A percentile compares a stretch with the other conserved stretches of the same genome.
Evolutionary conservation across 257 asterid genomes (phyloP).

Genomic region (Handroanthus guayacan): DNA sequence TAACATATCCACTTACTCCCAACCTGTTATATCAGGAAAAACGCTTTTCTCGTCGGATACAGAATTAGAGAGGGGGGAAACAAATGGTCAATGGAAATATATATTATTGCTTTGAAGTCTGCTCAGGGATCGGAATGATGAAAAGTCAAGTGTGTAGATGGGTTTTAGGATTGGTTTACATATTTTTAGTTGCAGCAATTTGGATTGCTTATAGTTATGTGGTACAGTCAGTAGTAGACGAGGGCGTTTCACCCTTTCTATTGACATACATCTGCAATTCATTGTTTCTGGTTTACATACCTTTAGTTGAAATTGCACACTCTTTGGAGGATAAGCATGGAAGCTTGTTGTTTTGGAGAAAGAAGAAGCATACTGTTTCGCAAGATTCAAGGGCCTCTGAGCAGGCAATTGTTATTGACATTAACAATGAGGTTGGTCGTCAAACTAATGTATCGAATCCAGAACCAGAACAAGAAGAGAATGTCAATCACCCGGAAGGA

Average conservation of each 20-base stretch:
- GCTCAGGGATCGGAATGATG: constrained; percentile 48
- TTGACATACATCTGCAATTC: constrained; percentile 92
- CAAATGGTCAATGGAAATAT: neutral
- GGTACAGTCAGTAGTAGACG: constrained; percentile 92
- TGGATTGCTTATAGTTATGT: constrained; percentile 99
- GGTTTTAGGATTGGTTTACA: constrained; percentile 78
- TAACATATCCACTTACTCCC: constrained; percentile 18
- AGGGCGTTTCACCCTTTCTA: constrained; percentile 86
- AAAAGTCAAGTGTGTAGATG: constrained; percentile 72
- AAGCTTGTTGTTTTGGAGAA: constrained; percentile 67
- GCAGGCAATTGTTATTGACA: constrained; percentile 67
- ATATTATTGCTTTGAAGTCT: constrained; percentile 9
- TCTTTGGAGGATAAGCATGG: constrained; percentile 79
- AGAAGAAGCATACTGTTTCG: constrained; percentile 31
- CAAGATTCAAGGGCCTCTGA: constrained; percentile 55
- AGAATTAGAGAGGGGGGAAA: constrained; percentile 2
- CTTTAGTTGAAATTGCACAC: constrained; percentile 75
- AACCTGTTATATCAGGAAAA: no score
- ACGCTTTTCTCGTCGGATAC: constrained; percentile 22
- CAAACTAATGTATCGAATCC: constrained; percentile 34
- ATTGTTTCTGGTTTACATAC: constrained; percentile 79
- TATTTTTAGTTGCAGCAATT: constrained; percentile 79
- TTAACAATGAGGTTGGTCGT: constrained; percentile 32
- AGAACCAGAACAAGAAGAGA: constrained; percentile 35
- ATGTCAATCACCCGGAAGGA: constrained; percentile 29